Evolutionary conservation across 805 yeast species (phyloP).

Genomic region (Metschnikowia matae): DNA sequence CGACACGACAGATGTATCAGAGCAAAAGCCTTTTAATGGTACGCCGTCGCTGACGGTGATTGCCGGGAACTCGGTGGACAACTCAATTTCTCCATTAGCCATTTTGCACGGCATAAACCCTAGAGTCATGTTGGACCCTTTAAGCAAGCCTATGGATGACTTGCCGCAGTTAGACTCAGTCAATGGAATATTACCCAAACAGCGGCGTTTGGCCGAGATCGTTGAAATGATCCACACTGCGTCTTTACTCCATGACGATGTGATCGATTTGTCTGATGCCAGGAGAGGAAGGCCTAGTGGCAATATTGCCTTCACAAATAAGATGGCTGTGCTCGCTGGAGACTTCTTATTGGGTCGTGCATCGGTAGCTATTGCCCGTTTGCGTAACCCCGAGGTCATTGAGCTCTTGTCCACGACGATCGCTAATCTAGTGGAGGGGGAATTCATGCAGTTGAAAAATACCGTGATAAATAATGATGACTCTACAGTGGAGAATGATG

Average conservation of each 20-base stretch:
- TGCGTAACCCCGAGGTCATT: conserved; percentile 95
- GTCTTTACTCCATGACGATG: conserved; percentile 92
- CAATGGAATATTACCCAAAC: conserved; percentile 88
- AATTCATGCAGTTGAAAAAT: conserved; percentile 96
- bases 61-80: conserved; percentile 57
- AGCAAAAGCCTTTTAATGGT: conserved; percentile 59
- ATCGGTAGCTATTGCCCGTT: conserved; percentile 88
- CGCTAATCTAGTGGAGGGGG: conserved; percentile 97
- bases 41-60: conserved; percentile 51
- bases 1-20: conserved; percentile 62
- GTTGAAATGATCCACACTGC: conserved; percentile 99
- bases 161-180: conserved; percentile 55
- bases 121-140: conserved; percentile 72
- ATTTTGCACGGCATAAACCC: conserved; percentile 90
- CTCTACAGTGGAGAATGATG: conserved; percentile 45
- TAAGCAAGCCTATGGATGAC: conserved; percentile 73
- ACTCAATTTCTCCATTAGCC: conserved; percentile 73
- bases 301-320: conserved; percentile 89
- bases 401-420: conserved; percentile 93
- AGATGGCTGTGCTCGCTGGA: conserved; percentile 96
- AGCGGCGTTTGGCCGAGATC: conserved; percentile 91
- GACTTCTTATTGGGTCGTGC: conserved; percentile 95
- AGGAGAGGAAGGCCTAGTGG: conserved; percentile 91
- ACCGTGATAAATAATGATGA: conserved; percentile 60
- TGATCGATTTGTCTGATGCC: conserved; percentile 84